Conservation (phyloP, 2,329 filamentous ascomycete genomes). For the Cadophora malorum region DNA sequence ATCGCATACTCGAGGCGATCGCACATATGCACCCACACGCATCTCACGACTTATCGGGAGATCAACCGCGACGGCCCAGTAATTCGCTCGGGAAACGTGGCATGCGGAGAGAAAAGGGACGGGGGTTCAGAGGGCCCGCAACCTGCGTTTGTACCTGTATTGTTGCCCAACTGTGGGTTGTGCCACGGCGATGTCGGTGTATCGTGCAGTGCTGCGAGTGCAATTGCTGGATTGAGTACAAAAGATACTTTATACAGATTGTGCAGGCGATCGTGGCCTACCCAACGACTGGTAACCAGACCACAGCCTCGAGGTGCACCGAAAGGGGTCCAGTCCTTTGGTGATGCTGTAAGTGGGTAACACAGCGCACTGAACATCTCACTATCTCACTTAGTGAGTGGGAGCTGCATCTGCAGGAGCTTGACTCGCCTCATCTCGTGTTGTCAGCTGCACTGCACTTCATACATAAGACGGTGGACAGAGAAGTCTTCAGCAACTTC, state of each 20-base stretch:
- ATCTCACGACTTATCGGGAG: slow-evolving; percentile 28
- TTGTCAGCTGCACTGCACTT: slow-evolving; percentile 18
- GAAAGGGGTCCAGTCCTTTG: slow-evolving; percentile 3
- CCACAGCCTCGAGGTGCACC: slow-evolving; percentile 4
- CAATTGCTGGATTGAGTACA: not conserved
- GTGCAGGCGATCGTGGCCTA: slow-evolving; percentile 10
- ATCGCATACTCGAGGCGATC: slow-evolving; percentile 30
- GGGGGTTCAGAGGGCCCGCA: not conserved
- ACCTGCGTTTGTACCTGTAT: slow-evolving; percentile 33
- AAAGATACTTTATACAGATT: not conserved
- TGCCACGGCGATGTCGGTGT: slow-evolving; percentile 9
- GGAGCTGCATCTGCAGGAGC: slow-evolving; percentile 11
- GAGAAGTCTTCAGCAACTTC: not conserved
- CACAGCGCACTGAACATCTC: slow-evolving; percentile 13
- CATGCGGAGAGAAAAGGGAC: slow-evolving; percentile 34
- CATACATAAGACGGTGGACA: slow-evolving; percentile 22
- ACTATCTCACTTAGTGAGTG: slow-evolving; percentile 4
- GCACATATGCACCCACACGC: slow-evolving; percentile 27
- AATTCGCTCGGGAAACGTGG: slow-evolving; percentile 35
- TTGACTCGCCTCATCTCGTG: slow-evolving; percentile 9
- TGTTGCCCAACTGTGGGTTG: slow-evolving; percentile 28
- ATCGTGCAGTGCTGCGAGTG: not conserved
- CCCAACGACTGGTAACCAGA: slow-evolving; percentile 8
- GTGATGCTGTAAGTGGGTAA: not conserved
- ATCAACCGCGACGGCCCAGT: slow-evolving; percentile 25